Evolutionary conservation across 169 alveolate species (phyloP).

Genomic region (Plasmodium sp.): DNA sequence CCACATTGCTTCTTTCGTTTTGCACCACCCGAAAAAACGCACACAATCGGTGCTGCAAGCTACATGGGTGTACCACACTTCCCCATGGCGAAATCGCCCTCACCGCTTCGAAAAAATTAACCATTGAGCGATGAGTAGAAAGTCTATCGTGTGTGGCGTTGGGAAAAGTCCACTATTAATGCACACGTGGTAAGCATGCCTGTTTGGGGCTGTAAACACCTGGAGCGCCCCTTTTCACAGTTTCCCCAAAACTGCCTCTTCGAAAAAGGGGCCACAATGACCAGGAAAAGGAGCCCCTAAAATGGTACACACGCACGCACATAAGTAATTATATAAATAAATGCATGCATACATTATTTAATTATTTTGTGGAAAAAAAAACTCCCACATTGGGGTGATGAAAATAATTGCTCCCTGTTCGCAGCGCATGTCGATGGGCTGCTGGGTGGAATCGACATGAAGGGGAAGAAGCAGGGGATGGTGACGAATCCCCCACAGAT

Average conservation of each 20-base stretch:
- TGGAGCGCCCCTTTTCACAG: not conserved
- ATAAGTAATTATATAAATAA: too few species aligned
- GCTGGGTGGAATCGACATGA: not conserved
- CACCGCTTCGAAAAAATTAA: not conserved
- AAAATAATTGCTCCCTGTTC: not conserved
- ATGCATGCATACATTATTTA: too few species aligned
- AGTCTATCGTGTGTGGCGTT: not conserved
- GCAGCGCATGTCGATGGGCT: not conserved
- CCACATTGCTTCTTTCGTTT: not conserved
- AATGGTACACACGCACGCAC: not conserved
- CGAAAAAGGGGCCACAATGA: not conserved
- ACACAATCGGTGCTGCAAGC: not conserved
- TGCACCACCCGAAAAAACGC: not conserved
- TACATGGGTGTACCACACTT: not conserved
- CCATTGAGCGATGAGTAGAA: not conserved
- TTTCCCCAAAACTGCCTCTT: not conserved
- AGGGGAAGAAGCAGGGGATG: not conserved
- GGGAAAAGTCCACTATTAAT: not conserved
- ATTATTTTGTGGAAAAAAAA: too few species aligned
- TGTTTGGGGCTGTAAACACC: not conserved
- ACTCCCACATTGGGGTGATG: not conserved
- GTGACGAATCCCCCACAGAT: not conserved
- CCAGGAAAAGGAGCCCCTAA: not conserved
- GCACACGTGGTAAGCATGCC: not conserved
- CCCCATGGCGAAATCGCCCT: not conserved